Conservation (phyloP, 345 rosid species). For the Eucalyptus guilfoylei region DNA sequence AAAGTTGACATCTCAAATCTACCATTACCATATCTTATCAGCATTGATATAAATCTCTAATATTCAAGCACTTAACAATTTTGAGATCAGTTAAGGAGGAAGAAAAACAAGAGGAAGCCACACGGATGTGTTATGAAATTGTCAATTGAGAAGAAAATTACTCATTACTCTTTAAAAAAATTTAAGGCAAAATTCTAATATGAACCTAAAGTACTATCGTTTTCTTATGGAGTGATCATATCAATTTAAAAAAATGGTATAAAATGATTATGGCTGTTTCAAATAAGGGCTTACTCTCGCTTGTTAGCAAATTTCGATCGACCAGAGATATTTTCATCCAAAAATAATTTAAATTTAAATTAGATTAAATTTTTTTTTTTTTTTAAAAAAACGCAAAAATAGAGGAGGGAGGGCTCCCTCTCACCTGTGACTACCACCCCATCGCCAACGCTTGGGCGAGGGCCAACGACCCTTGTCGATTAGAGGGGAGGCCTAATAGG, state of each 20-base stretch:
- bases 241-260: too few species aligned
- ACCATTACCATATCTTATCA: not conserved
- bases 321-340: too few species aligned
- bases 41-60: not conserved
- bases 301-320: too few species aligned
- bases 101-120: not conserved
- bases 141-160: not conserved
- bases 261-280: rapidly evolving
- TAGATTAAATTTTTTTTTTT: too few species aligned
- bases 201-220: rapidly evolving
- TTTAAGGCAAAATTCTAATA: not conserved
- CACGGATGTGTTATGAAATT: not conserved
- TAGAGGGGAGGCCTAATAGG: rapidly evolving
- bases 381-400: too few species aligned
- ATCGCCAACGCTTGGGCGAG: too few species aligned
- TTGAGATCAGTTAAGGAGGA: not conserved
- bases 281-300: rapidly evolving
- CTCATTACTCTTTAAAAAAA: not conserved
- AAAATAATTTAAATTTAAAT: too few species aligned
- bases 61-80: not conserved
- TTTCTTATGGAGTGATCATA: too few species aligned
- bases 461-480: too few species aligned
- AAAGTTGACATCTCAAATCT: not conserved
- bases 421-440: too few species aligned
- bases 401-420: too few species aligned